Conservation (phyloP, 164 flowering plant genomes). For the Nymphaea colorata region DNA sequence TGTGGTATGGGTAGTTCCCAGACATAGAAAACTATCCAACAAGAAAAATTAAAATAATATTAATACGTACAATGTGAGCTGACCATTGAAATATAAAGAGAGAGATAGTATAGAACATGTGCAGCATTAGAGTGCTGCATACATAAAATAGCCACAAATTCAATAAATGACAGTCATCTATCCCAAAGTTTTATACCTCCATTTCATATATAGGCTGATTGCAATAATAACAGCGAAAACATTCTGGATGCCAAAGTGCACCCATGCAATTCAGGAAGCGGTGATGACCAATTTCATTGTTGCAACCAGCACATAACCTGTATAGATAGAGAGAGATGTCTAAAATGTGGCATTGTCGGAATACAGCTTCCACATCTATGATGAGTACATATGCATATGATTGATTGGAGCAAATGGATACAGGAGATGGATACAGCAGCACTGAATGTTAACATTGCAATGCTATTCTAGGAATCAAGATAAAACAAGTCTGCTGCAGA, state of each 20-base stretch:
- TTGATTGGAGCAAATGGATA: neutral
- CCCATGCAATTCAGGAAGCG: conserved; percentile 89
- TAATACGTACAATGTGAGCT: no score
- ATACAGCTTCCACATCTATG: neutral
- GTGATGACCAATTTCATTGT: conserved; percentile 78
- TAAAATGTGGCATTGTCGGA: neutral
- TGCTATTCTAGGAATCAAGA: no score
- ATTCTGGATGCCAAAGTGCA: conserved; percentile 91
- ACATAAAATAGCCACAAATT: neutral
- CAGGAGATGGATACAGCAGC: no score
- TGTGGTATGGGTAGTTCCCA: conserved; percentile 71
- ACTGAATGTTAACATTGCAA: no score
- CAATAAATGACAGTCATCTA: neutral
- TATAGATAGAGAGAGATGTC: conserved; percentile 3
- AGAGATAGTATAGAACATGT: no score
- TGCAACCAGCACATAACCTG: conserved; percentile 92
- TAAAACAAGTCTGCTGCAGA: no score
- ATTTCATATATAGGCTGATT: conserved; percentile 75
- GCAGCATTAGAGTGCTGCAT: neutral
- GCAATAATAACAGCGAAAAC: conserved; percentile 87
- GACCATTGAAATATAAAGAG: no score
- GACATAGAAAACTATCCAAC: conserved; percentile 70
- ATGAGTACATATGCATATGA: neutral
- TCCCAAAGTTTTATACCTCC: conserved; percentile 43
- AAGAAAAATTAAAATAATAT: conserved; percentile 1